Base-by-base conservation (phyloP, 1,284 basidiomycete species). In the Naganishia sp. region DNA sequence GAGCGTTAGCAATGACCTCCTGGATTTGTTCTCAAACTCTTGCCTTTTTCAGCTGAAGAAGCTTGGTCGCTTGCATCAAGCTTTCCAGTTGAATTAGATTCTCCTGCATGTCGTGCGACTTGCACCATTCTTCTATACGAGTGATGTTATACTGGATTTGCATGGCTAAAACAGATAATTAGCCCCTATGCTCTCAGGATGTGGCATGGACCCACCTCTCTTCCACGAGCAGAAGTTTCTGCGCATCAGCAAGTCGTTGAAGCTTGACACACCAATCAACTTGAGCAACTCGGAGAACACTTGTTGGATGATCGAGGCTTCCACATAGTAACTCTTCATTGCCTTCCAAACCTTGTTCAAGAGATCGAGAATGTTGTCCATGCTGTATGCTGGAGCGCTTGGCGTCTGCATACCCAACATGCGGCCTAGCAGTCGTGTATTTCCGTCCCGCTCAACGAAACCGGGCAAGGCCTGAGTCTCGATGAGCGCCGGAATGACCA, bases 201-300 rank as follows among this genome's bases (percentile, higher is more conserved):
- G 3, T 33, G 6, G n/a, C 36, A 10, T 49, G 13, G 28, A 82
- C 84, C 64, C 72, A 92, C 93, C 95, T 82, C 96, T 87, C 82
- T 99, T 99, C 96, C 96, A 99, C 2, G 95, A 98, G 74, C 93
- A 96, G 81, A 99, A 99, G 82, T 99, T 99, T 59, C 96, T 86
- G 74, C 96, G 85, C 95, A 99, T 99, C 67, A 99, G 83, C 70
- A 99, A 85, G 74, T 99, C 96, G 78, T 99, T 99, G 82, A 99
- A 99, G 73, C 92, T 94, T 72, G 93, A 94, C 55, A 97, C 94
- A 23, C 96, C 96, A 73, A 98, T 92, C 70, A 99, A 82, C 82
- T 97, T 97, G 72, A 99, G 86, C 36, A 99, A 84, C 80, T 99
- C 96, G 4, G 93, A 97, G 16, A 66, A 66, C 52, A 96, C 95